Base-by-base conservation (phyloP, 208 protist genomes). In the Leishmania tropica region DNA sequence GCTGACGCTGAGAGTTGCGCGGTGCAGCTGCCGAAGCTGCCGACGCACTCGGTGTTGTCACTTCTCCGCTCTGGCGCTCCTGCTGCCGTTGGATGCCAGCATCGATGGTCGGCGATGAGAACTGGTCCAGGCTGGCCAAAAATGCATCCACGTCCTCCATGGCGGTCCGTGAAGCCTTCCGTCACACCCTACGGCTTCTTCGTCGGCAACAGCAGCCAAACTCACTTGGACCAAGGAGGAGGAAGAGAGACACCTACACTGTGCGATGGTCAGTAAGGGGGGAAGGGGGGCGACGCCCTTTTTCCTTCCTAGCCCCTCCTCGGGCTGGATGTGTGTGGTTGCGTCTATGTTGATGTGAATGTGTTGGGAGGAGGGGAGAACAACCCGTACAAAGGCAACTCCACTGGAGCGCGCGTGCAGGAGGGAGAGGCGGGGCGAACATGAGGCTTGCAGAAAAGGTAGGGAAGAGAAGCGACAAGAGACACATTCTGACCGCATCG, bases 131-230 rank as follows among this genome's bases (percentile, higher is more conserved):
- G 35, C 84, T 90, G 40, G 88, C 86, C 19, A 95, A 80, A 53
- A 95, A 95, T 0, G 75, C 82, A 73, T 95, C 90, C 3, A 91
- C 83, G 64, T 92, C 88, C 42, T 93, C 89, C 83, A 92, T 90
- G 31, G 76, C 64, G 11, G 45, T 37, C 31, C 60, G 73, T 40
- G 28, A 76, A 42, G 19, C 4, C n/a, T 13, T 78, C 56, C 51
- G n/a, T n/a, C 47, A 2, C 35, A 31, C 47, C 24, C 42, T 45
- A 47, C 24, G 8, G 40, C 13, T 58, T 45, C 40, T 1, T n/a
- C 45, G 42, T 7, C 48, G 3, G 15, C 48, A 74, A 10, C 40
- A 62, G 56, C 56, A 54, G 51, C 21, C 31, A 24, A 53, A 53
- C 68, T 45, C 28, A 35, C 28, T 47, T 4, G 31, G 58, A 35